phyloP scores from a whole-genome alignment of 768 basidiomycete species.

The Holtermanniella nyarrowii region DNA sequence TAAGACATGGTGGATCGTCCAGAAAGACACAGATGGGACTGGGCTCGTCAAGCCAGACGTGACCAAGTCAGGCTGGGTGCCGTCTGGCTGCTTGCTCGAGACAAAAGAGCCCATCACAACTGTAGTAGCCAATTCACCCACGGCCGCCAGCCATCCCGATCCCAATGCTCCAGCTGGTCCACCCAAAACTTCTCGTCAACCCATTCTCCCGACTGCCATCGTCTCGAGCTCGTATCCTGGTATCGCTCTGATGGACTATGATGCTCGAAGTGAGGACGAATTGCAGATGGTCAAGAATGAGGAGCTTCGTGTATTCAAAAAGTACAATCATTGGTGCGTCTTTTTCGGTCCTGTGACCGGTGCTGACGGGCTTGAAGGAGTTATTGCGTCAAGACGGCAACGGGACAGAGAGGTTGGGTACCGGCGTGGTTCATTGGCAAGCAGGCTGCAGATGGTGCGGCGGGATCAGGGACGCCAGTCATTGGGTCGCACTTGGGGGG shows the following conservation, averaged over 20 bases:
- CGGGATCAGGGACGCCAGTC: not conserved
- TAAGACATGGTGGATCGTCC: conserved; percentile 99
- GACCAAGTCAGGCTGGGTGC: conserved; percentile 88
- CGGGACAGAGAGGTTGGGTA: conserved; percentile 93
- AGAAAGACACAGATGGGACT: conserved; percentile 77
- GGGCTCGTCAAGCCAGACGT: conserved; percentile 66
- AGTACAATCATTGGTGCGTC: conserved; percentile 90
- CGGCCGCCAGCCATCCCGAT: not conserved
- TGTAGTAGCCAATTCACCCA: not conserved
- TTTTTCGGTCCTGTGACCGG: conserved; percentile 10
- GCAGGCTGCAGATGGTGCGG: not conserved
- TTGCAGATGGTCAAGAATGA: conserved; percentile 82
- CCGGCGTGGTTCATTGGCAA: conserved; percentile 98
- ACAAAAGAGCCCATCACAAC: conserved; percentile 27
- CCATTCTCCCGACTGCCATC: conserved; percentile 80
- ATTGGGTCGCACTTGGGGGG: not conserved
- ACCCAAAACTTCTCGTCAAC: conserved; percentile 30
- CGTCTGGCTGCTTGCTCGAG: conserved; percentile 81
- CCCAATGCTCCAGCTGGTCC: conserved; percentile 20
- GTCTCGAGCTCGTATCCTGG: conserved; percentile 97
- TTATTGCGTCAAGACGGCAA: conserved; percentile 70
- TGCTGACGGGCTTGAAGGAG: conserved; percentile 3
- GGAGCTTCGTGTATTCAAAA: conserved; percentile 81
- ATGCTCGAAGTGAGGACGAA: conserved; percentile 86
- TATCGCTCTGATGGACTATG: conserved; percentile 90